Base-by-base conservation (phyloP, 2,329 filamentous ascomycete species). In the Mollisiaceae sp. region DNA sequence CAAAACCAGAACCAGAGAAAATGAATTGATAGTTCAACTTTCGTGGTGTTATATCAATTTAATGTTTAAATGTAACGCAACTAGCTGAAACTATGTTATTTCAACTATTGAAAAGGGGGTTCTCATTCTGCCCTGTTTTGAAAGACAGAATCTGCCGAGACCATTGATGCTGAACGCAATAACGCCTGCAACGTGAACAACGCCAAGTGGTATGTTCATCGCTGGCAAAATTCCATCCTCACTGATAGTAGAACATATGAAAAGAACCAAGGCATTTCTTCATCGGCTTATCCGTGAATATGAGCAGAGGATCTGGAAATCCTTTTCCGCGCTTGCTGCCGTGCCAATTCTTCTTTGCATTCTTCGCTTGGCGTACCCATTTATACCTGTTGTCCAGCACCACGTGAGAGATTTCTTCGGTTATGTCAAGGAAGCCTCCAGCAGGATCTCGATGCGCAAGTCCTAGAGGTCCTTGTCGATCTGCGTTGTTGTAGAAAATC, bases 71-170 rank as follows among this genome's bases (percentile, higher is more conserved):
- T 43, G 14, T 43, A 43, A 43, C n/a, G 41, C n/a, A 43, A 43
- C n/a, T 15, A 2, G 6, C 41, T 18, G 6, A 43, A 43, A 18
- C 12, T 15, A 43, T n/a, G n/a, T 43, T 18, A 15, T 18, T 43
- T 43, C 14, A 9, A 43, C 6, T 43, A 1, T 43, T 43, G 41
- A 15, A 43, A 1, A 43, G 41, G 14, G 41, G 14, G 41, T 6
- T 43, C n/a, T 43, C 41, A 43, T 43, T 43, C n/a, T 43, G 12
- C 6, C 6, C 2, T 43, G 14, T 43, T n/a, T 6, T 15, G n/a
- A 15, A 15, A 43, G 4, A 18, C n/a, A n/a, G 15, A 6, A 18
- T 3, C 59, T 65, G 63, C 63, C 54, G 38, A 62, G 47, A 43
- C 52, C 62, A 18, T 41, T 62, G 45, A 62, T 32, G 27, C 27